phyloP scores from a whole-genome alignment of 1,139 yeast genomes.

The Yamadazyma friedrichii region DNA sequence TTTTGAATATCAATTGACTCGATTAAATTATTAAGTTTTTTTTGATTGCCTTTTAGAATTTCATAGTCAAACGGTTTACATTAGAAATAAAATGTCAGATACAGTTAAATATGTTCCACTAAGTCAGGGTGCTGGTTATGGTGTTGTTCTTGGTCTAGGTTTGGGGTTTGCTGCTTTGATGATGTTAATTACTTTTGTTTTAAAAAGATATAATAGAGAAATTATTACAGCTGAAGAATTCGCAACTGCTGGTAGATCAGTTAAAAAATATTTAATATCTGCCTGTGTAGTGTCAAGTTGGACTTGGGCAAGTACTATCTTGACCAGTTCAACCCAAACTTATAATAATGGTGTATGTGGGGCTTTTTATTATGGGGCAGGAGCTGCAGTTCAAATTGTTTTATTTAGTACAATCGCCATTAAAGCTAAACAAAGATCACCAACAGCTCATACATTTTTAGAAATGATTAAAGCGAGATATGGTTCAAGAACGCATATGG shows the following conservation, averaged over 20 bases:
- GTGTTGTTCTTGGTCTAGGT: conserved; percentile 86
- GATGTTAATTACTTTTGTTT: conserved; percentile 68
- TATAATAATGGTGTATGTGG: conserved; percentile 73
- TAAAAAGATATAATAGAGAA: conserved; percentile 76
- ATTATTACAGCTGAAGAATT: conserved; percentile 87
- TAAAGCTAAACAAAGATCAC: conserved; percentile 56
- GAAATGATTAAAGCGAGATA: conserved; percentile 54
- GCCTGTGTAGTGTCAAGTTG: conserved; percentile 89
- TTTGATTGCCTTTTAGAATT: too few relatives aligned
- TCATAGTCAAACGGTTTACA: not conserved
- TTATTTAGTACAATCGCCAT: conserved; percentile 54
- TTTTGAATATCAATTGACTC: too few relatives aligned
- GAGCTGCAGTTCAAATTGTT: conserved; percentile 54
- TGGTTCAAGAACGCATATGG: conserved; percentile 60
- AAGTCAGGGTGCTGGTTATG: conserved; percentile 88
- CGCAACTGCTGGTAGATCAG: conserved; percentile 83
- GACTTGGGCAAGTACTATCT: conserved; percentile 92
- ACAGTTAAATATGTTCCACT: conserved; percentile 18
- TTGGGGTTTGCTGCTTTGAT: conserved; percentile 76
- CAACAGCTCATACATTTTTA: conserved; percentile 56
- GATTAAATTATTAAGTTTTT: too few relatives aligned
- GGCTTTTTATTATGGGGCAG: conserved; percentile 48
- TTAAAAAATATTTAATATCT: conserved; percentile 76
- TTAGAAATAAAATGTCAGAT: conserved; percentile 1
- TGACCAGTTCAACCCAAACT: conserved; percentile 76